Evolutionary conservation across 257 asterid genomes (phyloP).

Genomic region (Ligustrum vulgare): DNA sequence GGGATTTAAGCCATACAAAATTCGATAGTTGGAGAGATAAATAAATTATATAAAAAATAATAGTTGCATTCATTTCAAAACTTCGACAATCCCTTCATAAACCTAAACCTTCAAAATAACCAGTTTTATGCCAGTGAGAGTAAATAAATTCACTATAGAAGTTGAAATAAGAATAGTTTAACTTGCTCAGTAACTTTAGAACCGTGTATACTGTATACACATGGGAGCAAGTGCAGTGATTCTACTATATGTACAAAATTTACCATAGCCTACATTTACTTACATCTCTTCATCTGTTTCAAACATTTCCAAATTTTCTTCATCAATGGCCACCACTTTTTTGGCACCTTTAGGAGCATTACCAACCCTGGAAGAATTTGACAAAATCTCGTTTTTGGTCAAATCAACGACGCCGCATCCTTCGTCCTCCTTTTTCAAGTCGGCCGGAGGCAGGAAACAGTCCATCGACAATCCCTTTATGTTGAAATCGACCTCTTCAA

Average conservation of each 20-base stretch:
- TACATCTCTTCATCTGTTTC: conserved; percentile 40
- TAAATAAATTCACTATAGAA: not conserved
- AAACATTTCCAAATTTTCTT: conserved; percentile 39
- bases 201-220: not conserved
- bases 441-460: conserved; percentile 79
- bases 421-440: conserved; percentile 67
- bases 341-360: conserved; percentile 32
- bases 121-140: not conserved
- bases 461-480: conserved; percentile 62
- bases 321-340: conserved; percentile 65
- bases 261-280: conserved; percentile 25
- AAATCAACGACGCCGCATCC: conserved; percentile 32
- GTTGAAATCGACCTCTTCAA: conserved; percentile 86
- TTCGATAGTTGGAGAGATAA: too few species aligned
- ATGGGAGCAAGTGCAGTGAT: not conserved
- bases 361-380: conserved; percentile 36
- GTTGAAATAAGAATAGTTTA: conserved; percentile 10
- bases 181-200: not conserved
- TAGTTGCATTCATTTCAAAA: too few species aligned
- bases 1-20: too few species aligned
- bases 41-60: too few species aligned
- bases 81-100: not conserved
- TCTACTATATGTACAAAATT: conserved; percentile 42
- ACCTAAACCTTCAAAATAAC: not conserved
- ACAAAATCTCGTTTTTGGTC: conserved; percentile 28